A percentile compares a stretch with the other conserved stretches of the same genome.
Evolutionary conservation across 441 rosid species (phyloP).

Genomic region (Pelargonium cotyledonis): DNA sequence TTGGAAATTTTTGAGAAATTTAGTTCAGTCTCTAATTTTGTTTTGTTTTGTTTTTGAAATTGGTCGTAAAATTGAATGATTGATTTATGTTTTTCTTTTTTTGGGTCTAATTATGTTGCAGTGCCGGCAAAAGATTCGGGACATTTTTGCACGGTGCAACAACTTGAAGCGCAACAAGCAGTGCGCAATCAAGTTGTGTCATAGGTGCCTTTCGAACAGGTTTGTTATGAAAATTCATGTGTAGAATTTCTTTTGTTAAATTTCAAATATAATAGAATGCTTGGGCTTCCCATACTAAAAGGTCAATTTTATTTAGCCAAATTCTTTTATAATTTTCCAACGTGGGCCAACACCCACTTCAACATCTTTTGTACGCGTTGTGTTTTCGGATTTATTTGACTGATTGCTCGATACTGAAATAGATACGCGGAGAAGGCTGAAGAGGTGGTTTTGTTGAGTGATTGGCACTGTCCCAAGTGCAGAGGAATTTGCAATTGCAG

Average conservation of each 20-base stretch:
- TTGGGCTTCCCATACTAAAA: too few relatives aligned
- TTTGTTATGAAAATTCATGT: background rate
- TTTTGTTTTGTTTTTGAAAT: too few relatives aligned
- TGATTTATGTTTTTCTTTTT: too few relatives aligned
- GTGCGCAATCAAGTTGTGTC: slow-evolving; percentile 30
- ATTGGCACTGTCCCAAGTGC: slow-evolving; percentile 39
- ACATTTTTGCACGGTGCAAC: slow-evolving; percentile 31
- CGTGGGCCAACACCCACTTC: too few relatives aligned
- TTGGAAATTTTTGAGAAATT: too few relatives aligned
- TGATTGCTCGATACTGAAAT: background rate
- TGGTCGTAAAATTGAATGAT: too few relatives aligned
- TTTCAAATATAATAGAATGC: too few relatives aligned
- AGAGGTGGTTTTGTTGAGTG: slow-evolving; percentile 22
- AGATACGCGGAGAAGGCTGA: slow-evolving; percentile 36
- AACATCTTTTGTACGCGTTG: background rate
- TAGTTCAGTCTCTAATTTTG: too few relatives aligned
- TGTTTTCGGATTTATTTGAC: background rate
- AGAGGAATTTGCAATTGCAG: slow-evolving; percentile 43
- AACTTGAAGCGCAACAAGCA: slow-evolving; percentile 17
- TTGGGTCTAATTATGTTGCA: too few relatives aligned
- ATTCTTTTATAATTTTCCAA: too few relatives aligned
- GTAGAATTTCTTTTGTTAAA: background rate
- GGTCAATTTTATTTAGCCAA: too few relatives aligned
- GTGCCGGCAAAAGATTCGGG: slow-evolving; percentile 39
- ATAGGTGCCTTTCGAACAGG: slow-evolving; percentile 40